Conservation (phyloP, 257 asterid species). For the Mitragyna speciosa region DNA sequence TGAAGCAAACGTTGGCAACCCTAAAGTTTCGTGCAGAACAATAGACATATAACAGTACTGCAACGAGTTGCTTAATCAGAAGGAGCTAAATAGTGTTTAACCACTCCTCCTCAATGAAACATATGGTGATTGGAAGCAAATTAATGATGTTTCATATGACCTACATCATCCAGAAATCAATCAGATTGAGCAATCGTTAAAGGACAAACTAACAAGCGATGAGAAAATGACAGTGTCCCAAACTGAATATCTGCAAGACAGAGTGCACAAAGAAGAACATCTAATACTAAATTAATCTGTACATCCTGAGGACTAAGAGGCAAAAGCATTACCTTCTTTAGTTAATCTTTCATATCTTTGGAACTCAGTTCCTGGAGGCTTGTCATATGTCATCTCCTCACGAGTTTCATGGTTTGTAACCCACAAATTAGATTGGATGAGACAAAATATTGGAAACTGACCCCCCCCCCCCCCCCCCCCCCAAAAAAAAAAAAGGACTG, state of each 20-base stretch:
- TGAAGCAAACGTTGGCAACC: background rate
- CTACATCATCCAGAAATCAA: background rate
- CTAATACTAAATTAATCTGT: background rate
- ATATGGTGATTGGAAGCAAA: background rate
- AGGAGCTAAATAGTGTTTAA: background rate
- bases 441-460: background rate
- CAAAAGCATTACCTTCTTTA: slow-evolving; percentile 38
- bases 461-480: no score
- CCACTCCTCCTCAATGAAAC: background rate
- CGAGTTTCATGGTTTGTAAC: slow-evolving; percentile 48
- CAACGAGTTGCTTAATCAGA: background rate
- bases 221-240: background rate
- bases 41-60: no score
- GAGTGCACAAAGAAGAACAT: background rate
- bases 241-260: background rate
- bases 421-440: slow-evolving; percentile 20
- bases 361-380: slow-evolving; percentile 65
- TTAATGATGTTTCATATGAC: background rate
- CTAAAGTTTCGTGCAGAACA: background rate
- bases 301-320: background rate
- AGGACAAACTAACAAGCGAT: background rate
- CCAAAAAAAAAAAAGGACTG: background rate
- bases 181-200: background rate
- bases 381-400: slow-evolving; percentile 62
- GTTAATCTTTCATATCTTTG: slow-evolving; percentile 60